A percentile compares a stretch with the other conserved stretches of the same genome.
These are phyloP conservation scores for Irpex sp. DNA, from an alignment of 1,284 basidiomycete genomes.

Conservation along the genomic window DNA sequence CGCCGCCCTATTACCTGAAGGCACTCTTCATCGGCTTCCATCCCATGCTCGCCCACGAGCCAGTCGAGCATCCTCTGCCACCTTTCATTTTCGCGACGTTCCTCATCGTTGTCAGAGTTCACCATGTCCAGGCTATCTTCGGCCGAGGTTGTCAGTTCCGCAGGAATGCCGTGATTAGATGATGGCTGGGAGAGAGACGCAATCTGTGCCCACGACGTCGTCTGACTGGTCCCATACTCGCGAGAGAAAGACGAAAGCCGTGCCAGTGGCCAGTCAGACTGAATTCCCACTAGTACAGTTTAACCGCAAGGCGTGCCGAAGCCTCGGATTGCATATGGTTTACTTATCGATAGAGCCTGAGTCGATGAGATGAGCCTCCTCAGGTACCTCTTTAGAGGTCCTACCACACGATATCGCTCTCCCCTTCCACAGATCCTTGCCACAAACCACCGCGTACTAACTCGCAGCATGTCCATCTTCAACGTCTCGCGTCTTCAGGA, in stretches of 20 bases:
- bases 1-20: conserved; percentile 44
- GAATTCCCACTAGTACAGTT: conserved; percentile 2
- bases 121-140: not conserved
- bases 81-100: conserved; percentile 25
- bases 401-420: not conserved
- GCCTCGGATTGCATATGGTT: not conserved
- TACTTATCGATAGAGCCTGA: not conserved
- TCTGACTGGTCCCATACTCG: not conserved
- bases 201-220: conserved; percentile 7
- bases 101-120: conserved; percentile 1
- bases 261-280: not conserved
- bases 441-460: conserved; percentile 7
- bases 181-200: conserved; percentile 9
- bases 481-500: conserved; percentile 72
- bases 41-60: conserved; percentile 48
- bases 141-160: conserved; percentile 5
- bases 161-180: conserved; percentile 12
- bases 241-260: not conserved
- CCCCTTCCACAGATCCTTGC: conserved; percentile 5
- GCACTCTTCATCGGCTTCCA: conserved; percentile 33
- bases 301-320: not conserved
- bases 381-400: not conserved
- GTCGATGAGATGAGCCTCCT: conserved; percentile 2
- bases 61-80: conserved; percentile 56
- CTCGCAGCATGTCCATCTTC: conserved; percentile 67